phyloP scores from a whole-genome alignment of 140 eudicot species.

The Flaveria floridana region DNA sequence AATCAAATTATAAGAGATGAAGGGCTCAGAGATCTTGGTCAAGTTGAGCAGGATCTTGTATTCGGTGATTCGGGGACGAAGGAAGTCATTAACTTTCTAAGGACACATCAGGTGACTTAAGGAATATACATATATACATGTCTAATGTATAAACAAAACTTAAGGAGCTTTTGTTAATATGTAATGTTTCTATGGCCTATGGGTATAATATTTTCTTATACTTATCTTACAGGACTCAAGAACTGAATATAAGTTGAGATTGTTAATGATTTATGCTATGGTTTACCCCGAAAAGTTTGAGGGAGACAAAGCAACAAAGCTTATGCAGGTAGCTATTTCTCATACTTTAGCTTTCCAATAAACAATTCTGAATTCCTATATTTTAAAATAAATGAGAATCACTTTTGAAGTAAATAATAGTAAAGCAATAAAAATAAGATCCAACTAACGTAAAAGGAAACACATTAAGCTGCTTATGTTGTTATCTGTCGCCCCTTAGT shows the following conservation, averaged over 20 bases:
- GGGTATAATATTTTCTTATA: slow-evolving; percentile 19
- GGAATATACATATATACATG: slow-evolving; percentile 6
- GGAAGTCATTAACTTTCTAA: slow-evolving; percentile 70
- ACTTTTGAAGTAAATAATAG: not conserved
- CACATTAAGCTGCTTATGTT: not conserved
- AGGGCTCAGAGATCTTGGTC: slow-evolving; percentile 91
- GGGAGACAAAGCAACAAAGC: slow-evolving; percentile 86
- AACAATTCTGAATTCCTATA: not conserved
- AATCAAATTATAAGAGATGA: slow-evolving; percentile 68
- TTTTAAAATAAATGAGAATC: not conserved
- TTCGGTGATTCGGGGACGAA: slow-evolving; percentile 96
- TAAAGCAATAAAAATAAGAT: not conserved
- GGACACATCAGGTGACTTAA: slow-evolving; percentile 61
- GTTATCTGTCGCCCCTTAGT: slow-evolving; percentile 34
- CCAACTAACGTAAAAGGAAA: not conserved
- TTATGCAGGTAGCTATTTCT: slow-evolving; percentile 78
- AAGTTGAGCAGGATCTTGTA: slow-evolving; percentile 97
- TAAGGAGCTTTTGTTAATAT: not conserved
- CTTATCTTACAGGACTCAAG: slow-evolving; percentile 44
- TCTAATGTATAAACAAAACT: not conserved
- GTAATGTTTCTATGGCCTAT: not conserved
- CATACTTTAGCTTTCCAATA: slow-evolving; percentile 21
- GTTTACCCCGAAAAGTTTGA: slow-evolving; percentile 90
- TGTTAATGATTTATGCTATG: slow-evolving; percentile 79
- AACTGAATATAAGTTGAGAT: slow-evolving; percentile 64